Percentiles rank a stretch among this genome's conserved stretches.
These are phyloP conservation scores for Gnetum montanum DNA, from an alignment of 75 land plant species.

Conservation along the genomic window DNA sequence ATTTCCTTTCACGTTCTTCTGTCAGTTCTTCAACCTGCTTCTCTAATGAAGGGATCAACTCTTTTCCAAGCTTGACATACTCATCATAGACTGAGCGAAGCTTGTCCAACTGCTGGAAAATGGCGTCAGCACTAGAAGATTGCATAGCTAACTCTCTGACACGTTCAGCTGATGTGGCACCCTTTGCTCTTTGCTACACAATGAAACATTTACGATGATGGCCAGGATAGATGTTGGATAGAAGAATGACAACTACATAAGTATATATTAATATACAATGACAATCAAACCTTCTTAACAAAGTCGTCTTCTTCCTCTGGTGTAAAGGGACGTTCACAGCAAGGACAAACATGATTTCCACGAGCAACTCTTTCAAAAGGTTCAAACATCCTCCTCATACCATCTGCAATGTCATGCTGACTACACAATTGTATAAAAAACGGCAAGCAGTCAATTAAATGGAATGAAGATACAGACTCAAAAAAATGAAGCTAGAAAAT, in stretches of 20 bases:
- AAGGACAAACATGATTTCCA: slow-evolving; percentile 82
- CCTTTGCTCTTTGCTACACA: slow-evolving; percentile 78
- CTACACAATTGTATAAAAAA: slow-evolving; percentile 25
- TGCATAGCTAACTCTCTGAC: slow-evolving; percentile 55
- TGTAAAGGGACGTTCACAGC: slow-evolving; percentile 91
- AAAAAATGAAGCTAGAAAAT: not conserved
- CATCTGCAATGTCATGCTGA: slow-evolving; percentile 87
- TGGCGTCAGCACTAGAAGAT: slow-evolving; percentile 55
- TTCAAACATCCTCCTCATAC: slow-evolving; percentile 84
- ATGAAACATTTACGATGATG: slow-evolving; percentile 4
- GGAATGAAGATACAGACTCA: not conserved
- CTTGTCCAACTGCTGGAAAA: slow-evolving; percentile 81
- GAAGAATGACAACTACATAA: too few relatives aligned
- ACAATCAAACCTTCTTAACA: slow-evolving; percentile 73
- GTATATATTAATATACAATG: too few relatives aligned
- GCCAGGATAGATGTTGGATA: too few relatives aligned
- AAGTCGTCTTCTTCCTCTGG: slow-evolving; percentile 92
- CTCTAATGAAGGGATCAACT: slow-evolving; percentile 61
- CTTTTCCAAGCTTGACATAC: slow-evolving; percentile 68
- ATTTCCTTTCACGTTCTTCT: slow-evolving; percentile 52
- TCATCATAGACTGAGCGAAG: slow-evolving; percentile 85
- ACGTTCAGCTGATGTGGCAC: slow-evolving; percentile 62
- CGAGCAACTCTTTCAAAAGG: slow-evolving; percentile 95
- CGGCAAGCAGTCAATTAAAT: not conserved
- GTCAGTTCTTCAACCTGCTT: slow-evolving; percentile 40